Percentiles rank a stretch among this genome's conserved stretches.
Conservation (phyloP, 345 rosid genomes). For the Eucalyptus leucophloia region DNA sequence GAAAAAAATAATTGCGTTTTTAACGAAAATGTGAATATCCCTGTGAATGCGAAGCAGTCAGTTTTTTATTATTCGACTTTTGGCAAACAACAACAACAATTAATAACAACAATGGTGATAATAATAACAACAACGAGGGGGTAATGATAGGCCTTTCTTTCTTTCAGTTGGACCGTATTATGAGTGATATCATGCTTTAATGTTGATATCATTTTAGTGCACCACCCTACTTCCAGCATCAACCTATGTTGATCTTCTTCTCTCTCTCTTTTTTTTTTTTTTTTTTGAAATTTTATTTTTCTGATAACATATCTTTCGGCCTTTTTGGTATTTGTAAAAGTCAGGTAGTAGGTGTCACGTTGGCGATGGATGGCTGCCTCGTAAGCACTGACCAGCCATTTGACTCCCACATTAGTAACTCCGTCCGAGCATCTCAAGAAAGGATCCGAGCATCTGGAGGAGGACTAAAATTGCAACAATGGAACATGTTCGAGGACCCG, state of each 20-base stretch:
- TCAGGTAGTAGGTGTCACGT: background rate
- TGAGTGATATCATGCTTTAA: background rate
- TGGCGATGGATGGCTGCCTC: background rate
- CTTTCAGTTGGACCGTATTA: background rate
- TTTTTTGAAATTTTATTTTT: no score
- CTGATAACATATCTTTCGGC: background rate
- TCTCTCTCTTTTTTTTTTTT: no score
- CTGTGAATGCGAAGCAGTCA: background rate
- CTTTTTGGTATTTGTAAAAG: background rate
- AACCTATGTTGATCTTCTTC: background rate
- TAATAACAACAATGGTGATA: background rate
- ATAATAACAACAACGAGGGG: background rate
- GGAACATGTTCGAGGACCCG: background rate
- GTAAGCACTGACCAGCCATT: background rate
- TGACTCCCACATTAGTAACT: background rate
- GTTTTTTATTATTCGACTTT: background rate
- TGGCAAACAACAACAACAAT: background rate
- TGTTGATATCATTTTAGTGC: no score
- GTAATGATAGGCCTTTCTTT: background rate
- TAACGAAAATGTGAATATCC: background rate
- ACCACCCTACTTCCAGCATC: background rate
- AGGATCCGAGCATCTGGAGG: background rate
- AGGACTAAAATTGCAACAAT: background rate
- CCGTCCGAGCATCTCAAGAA: background rate
- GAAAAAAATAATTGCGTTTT: background rate